A percentile compares a stretch with the other conserved stretches of the same genome.
These are phyloP conservation scores for Aspergillus phoenicis DNA, from an alignment of 2,329 filamentous ascomycete genomes.

Conservation along the genomic window DNA sequence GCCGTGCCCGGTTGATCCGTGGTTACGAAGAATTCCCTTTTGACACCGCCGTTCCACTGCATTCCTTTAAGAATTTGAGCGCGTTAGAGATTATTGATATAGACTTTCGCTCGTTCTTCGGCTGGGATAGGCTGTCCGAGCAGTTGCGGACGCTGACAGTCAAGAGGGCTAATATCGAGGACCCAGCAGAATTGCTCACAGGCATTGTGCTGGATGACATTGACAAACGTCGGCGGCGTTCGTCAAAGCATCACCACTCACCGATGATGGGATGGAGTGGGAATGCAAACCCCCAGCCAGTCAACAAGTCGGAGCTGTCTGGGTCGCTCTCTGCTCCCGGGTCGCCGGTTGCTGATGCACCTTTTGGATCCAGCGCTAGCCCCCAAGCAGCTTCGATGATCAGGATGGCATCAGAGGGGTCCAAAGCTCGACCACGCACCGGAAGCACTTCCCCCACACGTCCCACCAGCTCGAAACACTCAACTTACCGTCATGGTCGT, in stretches of 20 bases:
- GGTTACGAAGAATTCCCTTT: constrained; percentile 98
- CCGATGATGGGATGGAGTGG: constrained; percentile 69
- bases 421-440: constrained; percentile 51
- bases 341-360: constrained; percentile 58
- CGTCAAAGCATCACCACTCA: constrained; percentile 81
- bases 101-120: constrained; percentile 95
- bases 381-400: constrained; percentile 53
- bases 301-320: constrained; percentile 66
- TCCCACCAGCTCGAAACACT: constrained; percentile 73
- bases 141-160: constrained; percentile 87
- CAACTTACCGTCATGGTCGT: constrained; percentile 64
- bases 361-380: constrained; percentile 52
- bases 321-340: constrained; percentile 70
- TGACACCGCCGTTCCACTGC: constrained; percentile 93
- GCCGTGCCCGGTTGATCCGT: constrained; percentile 82
- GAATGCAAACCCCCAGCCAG: constrained; percentile 60
- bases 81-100: constrained; percentile 92
- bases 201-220: constrained; percentile 96
- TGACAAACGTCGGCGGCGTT: constrained; percentile 84
- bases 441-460: constrained; percentile 80
- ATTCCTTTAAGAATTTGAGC: constrained; percentile 95
- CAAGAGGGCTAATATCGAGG: constrained; percentile 83
- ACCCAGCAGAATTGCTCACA: constrained; percentile 85
- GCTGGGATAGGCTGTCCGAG: constrained; percentile 92
- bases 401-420: constrained; percentile 59